Conservation (phyloP, 2,329 filamentous ascomycete species). For the Colletotrichum cereale region DNA sequence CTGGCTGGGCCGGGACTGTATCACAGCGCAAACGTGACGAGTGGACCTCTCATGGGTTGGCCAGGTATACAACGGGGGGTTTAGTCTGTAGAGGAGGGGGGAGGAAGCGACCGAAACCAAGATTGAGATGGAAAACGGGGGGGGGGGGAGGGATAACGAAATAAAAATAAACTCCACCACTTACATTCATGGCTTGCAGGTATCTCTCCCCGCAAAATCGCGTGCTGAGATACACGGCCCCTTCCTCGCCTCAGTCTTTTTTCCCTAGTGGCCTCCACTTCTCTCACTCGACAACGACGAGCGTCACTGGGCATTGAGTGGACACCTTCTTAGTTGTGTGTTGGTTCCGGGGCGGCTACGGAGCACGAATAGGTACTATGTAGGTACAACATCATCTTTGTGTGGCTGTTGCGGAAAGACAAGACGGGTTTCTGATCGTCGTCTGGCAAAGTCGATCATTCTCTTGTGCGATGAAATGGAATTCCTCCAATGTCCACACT, state of each 20-base stretch:
- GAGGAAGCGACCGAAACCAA: neutral
- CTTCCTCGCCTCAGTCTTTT: neutral
- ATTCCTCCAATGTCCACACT: neutral
- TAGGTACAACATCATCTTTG: neutral
- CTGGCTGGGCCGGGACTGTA: neutral
- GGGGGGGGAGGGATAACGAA: neutral
- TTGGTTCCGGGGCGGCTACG: neutral
- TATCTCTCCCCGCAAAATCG: neutral
- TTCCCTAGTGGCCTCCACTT: constrained; percentile 14
- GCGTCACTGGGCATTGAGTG: constrained; percentile 13
- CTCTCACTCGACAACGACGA: constrained; percentile 1
- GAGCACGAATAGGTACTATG: no score
- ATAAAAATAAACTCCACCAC: constrained; percentile 3
- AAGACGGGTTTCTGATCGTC: neutral
- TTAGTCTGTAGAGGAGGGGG: neutral
- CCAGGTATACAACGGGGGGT: neutral
- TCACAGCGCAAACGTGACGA: neutral
- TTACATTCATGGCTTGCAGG: neutral
- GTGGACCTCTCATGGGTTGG: neutral
- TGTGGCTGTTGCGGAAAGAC: neutral
- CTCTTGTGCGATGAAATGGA: neutral
- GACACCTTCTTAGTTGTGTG: neutral
- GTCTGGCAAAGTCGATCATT: neutral
- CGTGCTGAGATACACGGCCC: neutral
- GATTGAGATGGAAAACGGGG: neutral